These are phyloP conservation scores for Apiotrichum sp. DNA, from an alignment of 1,284 basidiomycete species.

Conservation along the genomic window DNA sequence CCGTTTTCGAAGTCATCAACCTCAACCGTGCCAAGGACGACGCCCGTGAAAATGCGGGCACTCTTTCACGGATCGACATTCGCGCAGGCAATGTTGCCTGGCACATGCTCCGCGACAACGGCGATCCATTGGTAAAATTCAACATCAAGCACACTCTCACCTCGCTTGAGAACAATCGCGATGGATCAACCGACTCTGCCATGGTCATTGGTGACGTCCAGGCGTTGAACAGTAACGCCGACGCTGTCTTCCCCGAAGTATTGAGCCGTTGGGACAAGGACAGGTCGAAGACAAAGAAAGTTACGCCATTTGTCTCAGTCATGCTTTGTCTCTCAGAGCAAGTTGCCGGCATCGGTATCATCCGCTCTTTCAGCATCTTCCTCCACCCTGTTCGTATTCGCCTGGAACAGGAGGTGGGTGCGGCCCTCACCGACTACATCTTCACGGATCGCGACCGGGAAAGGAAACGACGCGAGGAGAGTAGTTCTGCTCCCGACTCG, in stretches of 20 bases:
- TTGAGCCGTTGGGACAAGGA: slow-evolving; percentile 57
- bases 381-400: slow-evolving; percentile 84
- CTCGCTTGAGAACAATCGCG: slow-evolving; percentile 79
- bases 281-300: slow-evolving; percentile 48
- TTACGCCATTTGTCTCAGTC: slow-evolving; percentile 17
- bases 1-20: slow-evolving; percentile 83
- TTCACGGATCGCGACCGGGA: slow-evolving; percentile 52
- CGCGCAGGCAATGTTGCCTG: slow-evolving; percentile 85
- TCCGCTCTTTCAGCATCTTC: slow-evolving; percentile 73
- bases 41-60: slow-evolving; percentile 63
- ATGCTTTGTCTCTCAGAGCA: slow-evolving; percentile 73
- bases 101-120: slow-evolving; percentile 74
- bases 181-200: slow-evolving; percentile 78
- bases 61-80: slow-evolving; percentile 73
- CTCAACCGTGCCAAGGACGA: slow-evolving; percentile 65
- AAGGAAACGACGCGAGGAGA: slow-evolving; percentile 31
- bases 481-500: slow-evolving; percentile 25
- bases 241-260: slow-evolving; percentile 84
- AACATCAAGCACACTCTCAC: slow-evolving; percentile 74
- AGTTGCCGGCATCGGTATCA: slow-evolving; percentile 88
- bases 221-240: slow-evolving; percentile 79
- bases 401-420: slow-evolving; percentile 74
- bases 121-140: slow-evolving; percentile 76
- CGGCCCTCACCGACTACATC: slow-evolving; percentile 81
- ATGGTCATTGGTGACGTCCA: slow-evolving; percentile 67